A percentile compares a stretch with the other conserved stretches of the same genome.
These are phyloP conservation scores for Podaxis mareebaensis DNA, from an alignment of 768 basidiomycete genomes.

Conservation along the genomic window DNA sequence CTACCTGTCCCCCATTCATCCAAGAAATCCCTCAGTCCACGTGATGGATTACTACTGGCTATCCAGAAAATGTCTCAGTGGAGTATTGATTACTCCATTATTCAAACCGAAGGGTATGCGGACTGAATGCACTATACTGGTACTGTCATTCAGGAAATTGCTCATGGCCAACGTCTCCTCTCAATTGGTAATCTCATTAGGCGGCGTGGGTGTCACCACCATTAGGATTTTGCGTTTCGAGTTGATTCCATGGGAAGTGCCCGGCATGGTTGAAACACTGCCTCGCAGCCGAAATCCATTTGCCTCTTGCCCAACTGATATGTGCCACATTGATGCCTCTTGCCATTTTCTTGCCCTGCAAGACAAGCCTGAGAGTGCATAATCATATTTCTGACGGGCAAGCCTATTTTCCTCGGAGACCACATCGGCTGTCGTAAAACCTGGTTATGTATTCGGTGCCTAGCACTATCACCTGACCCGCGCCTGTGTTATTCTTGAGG, in stretches of 20 bases:
- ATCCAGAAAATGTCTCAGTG: conserved; percentile 12
- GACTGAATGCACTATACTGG: not conserved
- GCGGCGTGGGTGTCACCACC: not conserved
- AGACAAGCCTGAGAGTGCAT: not conserved
- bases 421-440: not conserved
- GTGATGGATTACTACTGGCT: conserved; percentile 12
- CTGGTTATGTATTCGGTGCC: not conserved
- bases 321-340: not conserved
- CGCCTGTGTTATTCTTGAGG: too few relatives aligned
- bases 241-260: not conserved
- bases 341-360: not conserved
- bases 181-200: too few relatives aligned
- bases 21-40: conserved; percentile 18
- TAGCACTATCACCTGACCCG: not conserved
- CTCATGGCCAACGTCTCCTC: too few relatives aligned
- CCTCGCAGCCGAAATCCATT: not conserved
- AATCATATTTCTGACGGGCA: not conserved
- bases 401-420: not conserved
- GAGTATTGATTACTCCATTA: not conserved
- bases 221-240: not conserved
- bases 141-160: too few relatives aligned
- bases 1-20: not conserved
- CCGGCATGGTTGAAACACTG: too few relatives aligned
- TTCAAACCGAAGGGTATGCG: not conserved
- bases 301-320: not conserved